A percentile compares a stretch with the other conserved stretches of the same genome.
Evolutionary conservation across 78 protist genomes (phyloP).

Genomic region (Dictyostelium citrinum): DNA sequence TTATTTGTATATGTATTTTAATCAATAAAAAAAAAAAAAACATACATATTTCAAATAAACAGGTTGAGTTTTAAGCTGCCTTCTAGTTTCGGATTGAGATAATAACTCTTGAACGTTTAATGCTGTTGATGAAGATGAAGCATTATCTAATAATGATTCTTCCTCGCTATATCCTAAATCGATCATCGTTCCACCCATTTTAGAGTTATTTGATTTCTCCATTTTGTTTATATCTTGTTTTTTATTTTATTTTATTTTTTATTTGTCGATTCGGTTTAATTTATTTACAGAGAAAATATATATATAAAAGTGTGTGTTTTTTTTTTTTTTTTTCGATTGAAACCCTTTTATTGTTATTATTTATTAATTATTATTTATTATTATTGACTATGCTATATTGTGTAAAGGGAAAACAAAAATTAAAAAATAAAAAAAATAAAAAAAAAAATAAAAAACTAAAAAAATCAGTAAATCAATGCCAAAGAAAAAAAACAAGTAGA

Average conservation of each 20-base stretch:
- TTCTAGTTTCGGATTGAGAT: conserved; percentile 33
- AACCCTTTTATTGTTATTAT: too few relatives aligned
- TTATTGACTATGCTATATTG: too few relatives aligned
- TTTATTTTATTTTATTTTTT: too few relatives aligned
- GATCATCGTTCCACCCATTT: not conserved
- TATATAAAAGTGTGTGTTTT: too few relatives aligned
- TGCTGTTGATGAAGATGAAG: not conserved
- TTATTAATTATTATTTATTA: too few relatives aligned
- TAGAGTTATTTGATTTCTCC: not conserved
- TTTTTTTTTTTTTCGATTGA: too few relatives aligned
- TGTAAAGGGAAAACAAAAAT: too few relatives aligned
- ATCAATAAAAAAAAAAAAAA: not conserved
- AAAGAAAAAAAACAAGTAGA: too few relatives aligned
- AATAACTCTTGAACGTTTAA: conserved; percentile 33
- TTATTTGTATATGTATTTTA: not conserved
- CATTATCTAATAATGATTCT: not conserved
- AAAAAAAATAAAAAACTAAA: too few relatives aligned
- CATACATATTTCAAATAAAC: conserved; percentile 72
- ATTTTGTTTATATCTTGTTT: not conserved
- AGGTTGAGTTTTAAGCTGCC: conserved; percentile 58
- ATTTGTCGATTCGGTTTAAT: not conserved
- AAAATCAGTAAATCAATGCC: too few relatives aligned
- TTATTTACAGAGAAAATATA: not conserved
- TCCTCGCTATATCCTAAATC: not conserved
- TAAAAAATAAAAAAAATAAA: too few relatives aligned